Conservation (phyloP, 2,329 filamentous ascomycete species). For the Lachnellula occidentalis region DNA sequence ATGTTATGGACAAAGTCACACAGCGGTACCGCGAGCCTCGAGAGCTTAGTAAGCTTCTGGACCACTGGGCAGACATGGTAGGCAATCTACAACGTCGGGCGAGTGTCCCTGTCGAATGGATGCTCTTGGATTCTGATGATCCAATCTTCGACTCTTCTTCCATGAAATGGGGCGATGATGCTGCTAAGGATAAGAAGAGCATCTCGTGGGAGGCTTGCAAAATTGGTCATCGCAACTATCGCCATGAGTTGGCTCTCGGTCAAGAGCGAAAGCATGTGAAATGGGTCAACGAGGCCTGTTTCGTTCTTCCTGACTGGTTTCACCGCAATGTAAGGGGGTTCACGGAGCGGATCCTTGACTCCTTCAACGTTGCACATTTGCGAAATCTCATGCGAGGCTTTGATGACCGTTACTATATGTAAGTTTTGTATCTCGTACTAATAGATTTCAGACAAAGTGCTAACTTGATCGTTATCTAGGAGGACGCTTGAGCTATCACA, state of each 20-base stretch:
- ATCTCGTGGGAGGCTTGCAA: slow-evolving; percentile 49
- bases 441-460: slow-evolving; percentile 1
- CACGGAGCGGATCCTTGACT: slow-evolving; percentile 58
- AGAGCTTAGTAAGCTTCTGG: background rate
- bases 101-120: background rate
- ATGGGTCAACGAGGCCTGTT: slow-evolving; percentile 50
- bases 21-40: background rate
- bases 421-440: slow-evolving; percentile 18
- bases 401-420: slow-evolving; percentile 55
- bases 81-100: slow-evolving; percentile 34
- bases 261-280: slow-evolving; percentile 48
- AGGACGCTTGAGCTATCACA: slow-evolving; percentile 62
- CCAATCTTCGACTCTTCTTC: slow-evolving; percentile 43
- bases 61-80: slow-evolving; percentile 7
- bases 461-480: slow-evolving; percentile 31
- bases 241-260: slow-evolving; percentile 46
- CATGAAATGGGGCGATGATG: slow-evolving; percentile 24
- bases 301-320: slow-evolving; percentile 49
- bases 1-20: background rate
- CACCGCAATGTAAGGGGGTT: slow-evolving; percentile 45
- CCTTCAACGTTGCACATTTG: slow-evolving; percentile 57
- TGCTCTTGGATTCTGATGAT: slow-evolving; percentile 36
- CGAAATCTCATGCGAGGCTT: slow-evolving; percentile 42
- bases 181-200: slow-evolving; percentile 24
- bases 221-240: slow-evolving; percentile 52